Conservation (phyloP, 305 asterid species). For the Fraxinus angustifolia region DNA sequence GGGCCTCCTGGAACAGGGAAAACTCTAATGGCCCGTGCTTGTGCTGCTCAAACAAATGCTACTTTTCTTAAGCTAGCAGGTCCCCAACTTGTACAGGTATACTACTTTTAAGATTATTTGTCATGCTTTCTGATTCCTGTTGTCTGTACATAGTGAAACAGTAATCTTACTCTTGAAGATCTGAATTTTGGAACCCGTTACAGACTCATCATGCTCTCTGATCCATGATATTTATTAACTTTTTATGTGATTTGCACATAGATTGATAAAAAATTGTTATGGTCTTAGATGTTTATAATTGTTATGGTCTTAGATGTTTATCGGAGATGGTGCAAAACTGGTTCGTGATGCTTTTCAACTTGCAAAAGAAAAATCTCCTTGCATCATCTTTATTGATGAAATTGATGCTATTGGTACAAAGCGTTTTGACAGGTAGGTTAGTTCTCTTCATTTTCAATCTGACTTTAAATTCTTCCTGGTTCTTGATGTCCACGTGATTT, state of each 20-base stretch:
- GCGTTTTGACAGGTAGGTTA: constrained; percentile 55
- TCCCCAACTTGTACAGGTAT: constrained; percentile 88
- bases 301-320: constrained; percentile 48
- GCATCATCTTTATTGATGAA: constrained; percentile 66
- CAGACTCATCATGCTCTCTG: neutral
- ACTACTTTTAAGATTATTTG: neutral
- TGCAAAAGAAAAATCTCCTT: constrained; percentile 66
- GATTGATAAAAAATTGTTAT: neutral
- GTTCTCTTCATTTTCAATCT: neutral
- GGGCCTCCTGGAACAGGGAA: constrained; percentile 61
- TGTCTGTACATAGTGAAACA: neutral
- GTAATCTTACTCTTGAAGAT: neutral
- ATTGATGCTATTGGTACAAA: constrained; percentile 73
- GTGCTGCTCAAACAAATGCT: constrained; percentile 81
- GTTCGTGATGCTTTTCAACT: constrained; percentile 66
- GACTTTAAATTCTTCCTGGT: neutral
- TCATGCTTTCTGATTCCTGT: neutral
- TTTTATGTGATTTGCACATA: neutral
- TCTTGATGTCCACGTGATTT: neutral
- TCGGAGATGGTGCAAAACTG: constrained; percentile 70
- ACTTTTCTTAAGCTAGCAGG: constrained; percentile 97
- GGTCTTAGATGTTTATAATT: constrained; percentile 50
- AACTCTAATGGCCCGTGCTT: constrained; percentile 54
- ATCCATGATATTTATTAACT: neutral
- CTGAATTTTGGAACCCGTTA: neutral